These are phyloP conservation scores for Phylloporus rhodoxanthus DNA, from an alignment of 768 basidiomycete species.

Conservation along the genomic window DNA sequence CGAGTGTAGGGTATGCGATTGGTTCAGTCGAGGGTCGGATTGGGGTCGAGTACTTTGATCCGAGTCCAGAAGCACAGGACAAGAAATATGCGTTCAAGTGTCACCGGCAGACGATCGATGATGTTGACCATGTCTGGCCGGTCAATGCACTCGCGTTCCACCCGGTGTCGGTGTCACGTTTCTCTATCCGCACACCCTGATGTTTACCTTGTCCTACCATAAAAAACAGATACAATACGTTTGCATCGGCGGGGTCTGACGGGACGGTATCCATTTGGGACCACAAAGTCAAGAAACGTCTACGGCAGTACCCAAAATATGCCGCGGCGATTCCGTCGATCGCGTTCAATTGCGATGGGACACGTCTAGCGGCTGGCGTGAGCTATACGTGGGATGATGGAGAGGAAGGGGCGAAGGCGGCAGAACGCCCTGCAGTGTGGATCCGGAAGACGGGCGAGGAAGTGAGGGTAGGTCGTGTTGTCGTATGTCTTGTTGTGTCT, in stretches of 20 bases:
- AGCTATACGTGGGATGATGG: constrained; percentile 92
- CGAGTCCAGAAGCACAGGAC: constrained; percentile 70
- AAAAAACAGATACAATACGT: constrained; percentile 74
- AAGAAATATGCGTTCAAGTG: constrained; percentile 88
- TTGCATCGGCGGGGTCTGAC: constrained; percentile 94
- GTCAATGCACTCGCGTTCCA: constrained; percentile 96
- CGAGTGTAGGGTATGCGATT: constrained; percentile 57
- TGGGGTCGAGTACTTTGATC: constrained; percentile 95
- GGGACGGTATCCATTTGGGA: constrained; percentile 96
- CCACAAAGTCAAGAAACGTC: constrained; percentile 90
- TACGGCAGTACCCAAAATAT: constrained; percentile 86
- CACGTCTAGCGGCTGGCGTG: constrained; percentile 74
- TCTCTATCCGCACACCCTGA: not conserved
- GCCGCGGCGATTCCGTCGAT: constrained; percentile 68
- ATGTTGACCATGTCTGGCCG: constrained; percentile 93
- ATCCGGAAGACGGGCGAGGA: constrained; percentile 69
- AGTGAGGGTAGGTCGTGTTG: constrained; percentile 50
- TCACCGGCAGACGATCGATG: constrained; percentile 84
- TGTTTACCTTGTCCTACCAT: too few species aligned
- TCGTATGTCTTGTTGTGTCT: not conserved
- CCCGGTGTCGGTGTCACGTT: constrained; percentile 50
- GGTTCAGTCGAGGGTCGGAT: constrained; percentile 94
- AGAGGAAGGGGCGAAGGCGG: constrained; percentile 61
- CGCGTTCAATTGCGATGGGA: constrained; percentile 79
- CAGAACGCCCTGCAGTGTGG: constrained; percentile 54